Base-by-base conservation (phyloP, 2,329 filamentous ascomycete species). In the Beauveria bassiana region DNA sequence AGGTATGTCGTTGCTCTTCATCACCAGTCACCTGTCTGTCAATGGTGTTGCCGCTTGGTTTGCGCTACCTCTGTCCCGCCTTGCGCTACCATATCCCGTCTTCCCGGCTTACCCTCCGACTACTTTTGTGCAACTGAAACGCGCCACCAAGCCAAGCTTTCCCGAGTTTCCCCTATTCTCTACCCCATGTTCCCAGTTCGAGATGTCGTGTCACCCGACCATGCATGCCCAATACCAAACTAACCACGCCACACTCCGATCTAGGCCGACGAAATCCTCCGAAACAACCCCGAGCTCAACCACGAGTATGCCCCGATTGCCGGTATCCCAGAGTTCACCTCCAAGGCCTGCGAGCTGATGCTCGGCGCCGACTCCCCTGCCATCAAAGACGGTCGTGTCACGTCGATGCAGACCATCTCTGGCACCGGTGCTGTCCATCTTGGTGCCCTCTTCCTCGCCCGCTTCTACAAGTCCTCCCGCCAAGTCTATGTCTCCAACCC, bases 261-360 rank as follows among this genome's bases (percentile, higher is more conserved):
- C 59, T 73, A 98, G 93, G 95, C 95, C 69, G 93, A 98, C 74
- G 89, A 95, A 67, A 86, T 91, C 70, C 85, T 98, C 67, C 89
- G 87, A 75, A 88, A 89, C 73, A 92, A 97, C 77, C 92, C 93
- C 72, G 84, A 90, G 63, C 82, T 96, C 69, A 96, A 99, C 80
- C 93, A 99, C 81, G 95, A 99, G 83, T 99, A 99, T 78, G 91
- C 96, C 63, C 93, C 95, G 63, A 99, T 99, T 74, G 89, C 92
- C 65, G 95, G 95, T 71, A 83, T 98, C 63, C 78, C 87, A 61
- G 83, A 88, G 65, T 96, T 97, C 79, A 97, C 91, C 63, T 83
- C 85, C 68, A 96, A 95, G 72, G 93, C 95, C 26, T 91, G 93
- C 73, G 93, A 95, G 79, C 83, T 98, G 69, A 89, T 97, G 63